Percentiles rank a stretch among this genome's conserved stretches.
phyloP scores from a whole-genome alignment of 2,329 filamentous ascomycete species.

The Ascochyta pisi region DNA sequence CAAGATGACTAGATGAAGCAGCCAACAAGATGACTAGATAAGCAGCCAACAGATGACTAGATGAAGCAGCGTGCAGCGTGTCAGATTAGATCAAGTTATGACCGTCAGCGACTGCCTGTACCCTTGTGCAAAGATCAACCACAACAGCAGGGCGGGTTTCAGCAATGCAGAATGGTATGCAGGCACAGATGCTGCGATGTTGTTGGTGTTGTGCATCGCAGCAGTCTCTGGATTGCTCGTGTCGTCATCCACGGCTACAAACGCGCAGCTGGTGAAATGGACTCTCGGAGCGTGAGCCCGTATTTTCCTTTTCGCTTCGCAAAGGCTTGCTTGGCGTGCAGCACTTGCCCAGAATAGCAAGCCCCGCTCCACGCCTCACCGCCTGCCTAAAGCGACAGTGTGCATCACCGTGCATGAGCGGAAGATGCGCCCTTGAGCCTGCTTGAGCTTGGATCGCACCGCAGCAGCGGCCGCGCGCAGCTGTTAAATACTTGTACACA shows the following conservation, averaged over 20 bases:
- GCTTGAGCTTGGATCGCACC: slow-evolving; percentile 26
- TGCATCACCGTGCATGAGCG: slow-evolving; percentile 13
- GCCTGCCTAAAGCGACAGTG: slow-evolving; percentile 6
- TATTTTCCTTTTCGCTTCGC: slow-evolving; percentile 8
- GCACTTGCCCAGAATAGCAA: too few relatives aligned
- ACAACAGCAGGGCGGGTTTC: slow-evolving; percentile 31
- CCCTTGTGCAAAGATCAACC: slow-evolving; percentile 34
- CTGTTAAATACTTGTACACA: slow-evolving; percentile 17
- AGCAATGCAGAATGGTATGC: slow-evolving; percentile 19
- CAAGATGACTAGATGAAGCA: not conserved
- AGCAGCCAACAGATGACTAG: not conserved
- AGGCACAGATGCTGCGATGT: slow-evolving; percentile 8
- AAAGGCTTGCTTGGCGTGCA: slow-evolving; percentile 5
- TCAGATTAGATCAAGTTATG: slow-evolving; percentile 71
- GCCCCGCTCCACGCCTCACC: slow-evolving; percentile 17
- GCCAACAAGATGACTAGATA: not conserved
- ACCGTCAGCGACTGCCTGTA: slow-evolving; percentile 54
- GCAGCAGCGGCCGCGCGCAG: slow-evolving; percentile 7
- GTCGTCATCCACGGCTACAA: slow-evolving; percentile 44
- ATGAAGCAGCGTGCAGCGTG: slow-evolving; percentile 31
- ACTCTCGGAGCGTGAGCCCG: not conserved
- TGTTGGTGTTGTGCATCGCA: slow-evolving; percentile 11
- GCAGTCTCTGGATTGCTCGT: slow-evolving; percentile 43
- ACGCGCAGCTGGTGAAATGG: slow-evolving; percentile 21
- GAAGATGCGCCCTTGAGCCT: slow-evolving; percentile 5